Conservation (phyloP, 495 filamentous ascomycete genomes). For the Platismatia glauca region DNA sequence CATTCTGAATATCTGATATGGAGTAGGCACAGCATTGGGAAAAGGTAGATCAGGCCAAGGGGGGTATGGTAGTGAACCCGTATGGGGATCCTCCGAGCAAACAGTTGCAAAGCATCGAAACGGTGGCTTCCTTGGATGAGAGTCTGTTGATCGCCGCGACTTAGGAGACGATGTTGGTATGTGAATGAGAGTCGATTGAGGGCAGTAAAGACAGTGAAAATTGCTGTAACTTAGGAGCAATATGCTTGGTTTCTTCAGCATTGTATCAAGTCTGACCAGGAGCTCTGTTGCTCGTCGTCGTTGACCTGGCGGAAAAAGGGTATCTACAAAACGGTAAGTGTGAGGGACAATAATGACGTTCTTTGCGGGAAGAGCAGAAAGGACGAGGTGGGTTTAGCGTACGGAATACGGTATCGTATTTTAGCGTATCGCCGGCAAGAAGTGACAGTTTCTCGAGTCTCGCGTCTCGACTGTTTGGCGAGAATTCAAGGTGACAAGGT, state of each 20-base stretch:
- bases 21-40: conserved; percentile 52
- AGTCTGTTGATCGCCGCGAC: not conserved
- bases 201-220: conserved; percentile 15
- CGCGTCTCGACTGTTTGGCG: too few species aligned
- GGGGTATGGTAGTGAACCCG: conserved; percentile 3
- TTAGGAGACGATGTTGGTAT: not conserved
- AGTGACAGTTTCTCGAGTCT: too few species aligned
- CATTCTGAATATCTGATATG: conserved; percentile 79
- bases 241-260: conserved; percentile 19
- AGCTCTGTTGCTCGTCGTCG: not conserved
- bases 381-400: not conserved
- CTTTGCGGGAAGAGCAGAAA: too few species aligned
- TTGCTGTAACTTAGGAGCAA: conserved; percentile 13
- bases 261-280: not conserved
- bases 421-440: not conserved
- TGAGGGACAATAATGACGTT: conserved; percentile 7
- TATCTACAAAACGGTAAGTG: not conserved
- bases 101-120: conserved; percentile 12
- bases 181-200: not conserved
- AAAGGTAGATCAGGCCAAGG: conserved; percentile 30
- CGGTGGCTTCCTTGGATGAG: not conserved
- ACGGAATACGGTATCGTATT: not conserved
- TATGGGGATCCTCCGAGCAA: not conserved
- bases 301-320: too few species aligned
- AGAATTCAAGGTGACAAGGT: not conserved